Conservation (phyloP, 208 protist genomes). For the Trypanosoma theileri region DNA sequence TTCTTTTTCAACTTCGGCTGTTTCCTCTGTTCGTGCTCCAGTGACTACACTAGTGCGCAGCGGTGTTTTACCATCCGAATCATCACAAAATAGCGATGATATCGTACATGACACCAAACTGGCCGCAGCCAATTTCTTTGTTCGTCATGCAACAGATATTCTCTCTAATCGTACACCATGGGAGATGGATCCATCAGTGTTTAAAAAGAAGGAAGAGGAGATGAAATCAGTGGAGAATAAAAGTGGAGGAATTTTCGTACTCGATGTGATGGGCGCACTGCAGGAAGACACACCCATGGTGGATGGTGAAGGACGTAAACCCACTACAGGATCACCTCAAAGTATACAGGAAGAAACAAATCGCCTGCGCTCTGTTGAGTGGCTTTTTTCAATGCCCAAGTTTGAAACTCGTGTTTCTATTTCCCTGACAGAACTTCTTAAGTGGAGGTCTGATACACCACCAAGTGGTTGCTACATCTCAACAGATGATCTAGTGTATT, state of each 20-base stretch:
- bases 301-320: constrained; percentile 44
- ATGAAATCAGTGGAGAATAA: neutral
- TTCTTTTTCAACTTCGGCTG: constrained; percentile 47
- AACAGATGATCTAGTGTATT: neutral
- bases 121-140: constrained; percentile 43
- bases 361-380: constrained; percentile 36
- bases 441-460: neutral
- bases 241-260: constrained; percentile 11
- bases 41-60: constrained; percentile 59
- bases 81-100: neutral
- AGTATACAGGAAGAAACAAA: constrained; percentile 47
- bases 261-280: constrained; percentile 29
- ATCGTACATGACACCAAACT: constrained; percentile 27
- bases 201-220: neutral
- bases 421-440: constrained; percentile 11
- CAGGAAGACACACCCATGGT: constrained; percentile 24
- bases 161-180: constrained; percentile 35
- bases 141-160: constrained; percentile 32
- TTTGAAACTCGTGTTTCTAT: constrained; percentile 55
- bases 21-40: constrained; percentile 65
- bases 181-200: constrained; percentile 22
- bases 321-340: constrained; percentile 24
- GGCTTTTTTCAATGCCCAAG: constrained; percentile 66
- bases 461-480: neutral
- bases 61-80: constrained; percentile 14